These are phyloP conservation scores for Ganoderma resinaceum DNA, from an alignment of 1,284 basidiomycete genomes.

Conservation along the genomic window DNA sequence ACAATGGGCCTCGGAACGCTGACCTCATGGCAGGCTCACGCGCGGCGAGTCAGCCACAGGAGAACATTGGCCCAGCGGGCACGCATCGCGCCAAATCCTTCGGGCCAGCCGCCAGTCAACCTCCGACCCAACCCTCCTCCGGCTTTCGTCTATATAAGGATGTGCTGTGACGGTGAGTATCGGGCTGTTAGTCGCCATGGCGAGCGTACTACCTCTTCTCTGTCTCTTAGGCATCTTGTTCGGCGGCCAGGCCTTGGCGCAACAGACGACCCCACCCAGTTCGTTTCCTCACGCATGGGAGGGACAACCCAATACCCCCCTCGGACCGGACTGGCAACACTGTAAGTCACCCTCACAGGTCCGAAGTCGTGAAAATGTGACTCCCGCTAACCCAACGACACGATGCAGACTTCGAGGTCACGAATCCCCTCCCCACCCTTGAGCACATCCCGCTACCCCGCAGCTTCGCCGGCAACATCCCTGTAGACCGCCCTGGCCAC, in stretches of 20 bases:
- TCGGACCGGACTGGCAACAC: conserved; percentile 41
- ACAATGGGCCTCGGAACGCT: too few relatives aligned
- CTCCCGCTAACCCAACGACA: neutral
- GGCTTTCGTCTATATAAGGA: neutral
- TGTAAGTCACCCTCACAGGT: conserved; percentile 31
- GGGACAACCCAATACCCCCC: conserved; percentile 33
- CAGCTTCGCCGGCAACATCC: conserved; percentile 75
- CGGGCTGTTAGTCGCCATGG: neutral
- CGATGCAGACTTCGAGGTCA: conserved; percentile 39
- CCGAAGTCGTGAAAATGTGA: too few relatives aligned
- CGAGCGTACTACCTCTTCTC: neutral
- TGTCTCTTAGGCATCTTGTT: neutral
- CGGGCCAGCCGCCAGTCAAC: neutral
- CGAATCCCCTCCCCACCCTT: conserved; percentile 61
- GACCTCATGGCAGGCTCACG: neutral
- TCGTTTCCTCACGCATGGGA: conserved; percentile 36
- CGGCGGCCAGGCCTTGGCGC: neutral
- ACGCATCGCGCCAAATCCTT: neutral
- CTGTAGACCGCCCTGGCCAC: conserved; percentile 55
- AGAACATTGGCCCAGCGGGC: neutral
- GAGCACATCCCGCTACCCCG: conserved; percentile 54
- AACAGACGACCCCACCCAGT: conserved; percentile 17
- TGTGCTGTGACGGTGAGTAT: neutral
- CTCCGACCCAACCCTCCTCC: neutral
- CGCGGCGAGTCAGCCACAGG: neutral